Base-by-base conservation (phyloP, 805 yeast species). In the Peterozyma toletana region DNA sequence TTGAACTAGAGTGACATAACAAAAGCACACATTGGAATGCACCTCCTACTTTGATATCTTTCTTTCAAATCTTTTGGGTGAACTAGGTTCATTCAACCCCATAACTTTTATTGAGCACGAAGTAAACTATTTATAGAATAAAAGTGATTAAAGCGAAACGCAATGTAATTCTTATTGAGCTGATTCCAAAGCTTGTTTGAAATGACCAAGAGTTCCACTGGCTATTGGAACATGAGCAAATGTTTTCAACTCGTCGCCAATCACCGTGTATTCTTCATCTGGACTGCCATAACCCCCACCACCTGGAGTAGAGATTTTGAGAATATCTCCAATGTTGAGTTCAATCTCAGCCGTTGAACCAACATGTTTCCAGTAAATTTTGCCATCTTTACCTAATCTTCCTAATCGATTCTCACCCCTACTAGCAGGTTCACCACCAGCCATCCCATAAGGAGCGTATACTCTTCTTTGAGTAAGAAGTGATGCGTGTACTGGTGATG, bases 281-380 rank as follows among this genome's bases (percentile, higher is more conserved):
- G n/a, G 30, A 63, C 57, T 53, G 70, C 87, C 88, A 53, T 64
- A 81, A 0, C 84, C 89, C 27, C 86, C 89, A 17, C 86, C 89
- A 30, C 89, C 89, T 1, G 89, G 88, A 0, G 88, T 81, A 48
- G 64, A 59, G 35, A 83, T 73, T n/a, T 75, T 58, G 35, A 83
- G 54, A 37, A 80, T 65, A 50, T 83, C 89, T 1, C 87, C 86
- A 27, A 29, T 30, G 14, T 44, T 31, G 35, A 44, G 40, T 16
- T 44, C 47, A 21, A 44, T 39, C 27, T 44, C 47, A 3, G 47
- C 47, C 15, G 43, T 44, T 16, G 47, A 40, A 11, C 47, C 47
- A 7, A 44, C 29, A 37, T 40, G 43, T 27, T 44, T 44, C 47
- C 47, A 44, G 38, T 30, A 39, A 17, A 40, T 37, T 15, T 36